Conservation (phyloP, 805 yeast genomes). For the Brettanomyces sp. region DNA sequence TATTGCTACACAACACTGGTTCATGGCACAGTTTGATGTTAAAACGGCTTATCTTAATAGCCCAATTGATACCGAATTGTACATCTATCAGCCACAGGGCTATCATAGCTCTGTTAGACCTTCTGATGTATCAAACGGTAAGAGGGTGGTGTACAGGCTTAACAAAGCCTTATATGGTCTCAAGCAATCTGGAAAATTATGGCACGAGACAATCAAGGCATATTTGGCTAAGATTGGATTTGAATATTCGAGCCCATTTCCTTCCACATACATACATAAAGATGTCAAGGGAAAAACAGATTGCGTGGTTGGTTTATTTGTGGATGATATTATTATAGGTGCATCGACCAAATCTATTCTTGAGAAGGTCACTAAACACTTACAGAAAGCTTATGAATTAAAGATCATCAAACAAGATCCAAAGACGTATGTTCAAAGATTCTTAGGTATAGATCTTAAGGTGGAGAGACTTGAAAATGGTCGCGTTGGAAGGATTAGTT, state of each 20-base stretch:
- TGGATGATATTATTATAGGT: neutral
- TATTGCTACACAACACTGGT: neutral
- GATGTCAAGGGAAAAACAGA: neutral
- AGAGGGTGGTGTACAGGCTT: neutral
- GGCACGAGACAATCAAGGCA: neutral
- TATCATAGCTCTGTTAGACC: neutral
- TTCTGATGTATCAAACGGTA: neutral
- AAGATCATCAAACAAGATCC: neutral
- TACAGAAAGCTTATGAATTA: neutral
- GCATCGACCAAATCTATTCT: neutral
- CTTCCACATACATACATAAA: neutral
- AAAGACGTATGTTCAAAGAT: neutral
- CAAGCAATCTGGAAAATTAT: slow-evolving; percentile 1
- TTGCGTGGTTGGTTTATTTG: neutral
- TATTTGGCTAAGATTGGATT: neutral
- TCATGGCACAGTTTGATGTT: neutral
- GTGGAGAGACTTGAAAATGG: neutral
- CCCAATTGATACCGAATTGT: no score
- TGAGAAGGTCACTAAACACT: neutral
- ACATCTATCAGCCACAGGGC: neutral
- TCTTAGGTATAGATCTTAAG: neutral
- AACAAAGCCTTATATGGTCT: slow-evolving; percentile 5
- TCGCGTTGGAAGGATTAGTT: neutral
- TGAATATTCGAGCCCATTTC: neutral
- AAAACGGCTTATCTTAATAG: neutral